Conservation (phyloP, 805 yeast species). For the Candida ponderosae region DNA sequence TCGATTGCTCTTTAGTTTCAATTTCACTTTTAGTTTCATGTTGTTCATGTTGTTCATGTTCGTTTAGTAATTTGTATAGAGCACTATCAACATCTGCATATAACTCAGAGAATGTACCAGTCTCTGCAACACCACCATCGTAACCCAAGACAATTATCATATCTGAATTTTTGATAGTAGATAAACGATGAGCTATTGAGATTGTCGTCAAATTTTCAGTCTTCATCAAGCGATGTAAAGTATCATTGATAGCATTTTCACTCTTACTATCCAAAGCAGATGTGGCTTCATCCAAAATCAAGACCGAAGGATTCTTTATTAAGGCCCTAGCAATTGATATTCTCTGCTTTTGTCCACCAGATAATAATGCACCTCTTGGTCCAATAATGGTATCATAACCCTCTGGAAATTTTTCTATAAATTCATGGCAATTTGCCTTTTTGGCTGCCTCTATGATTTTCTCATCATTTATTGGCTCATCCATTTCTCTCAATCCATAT, state of each 20-base stretch:
- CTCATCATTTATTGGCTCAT: slow-evolving; percentile 40
- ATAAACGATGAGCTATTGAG: slow-evolving; percentile 87
- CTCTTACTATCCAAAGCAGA: slow-evolving; percentile 77
- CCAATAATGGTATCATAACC: slow-evolving; percentile 63
- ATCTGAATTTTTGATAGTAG: slow-evolving; percentile 84
- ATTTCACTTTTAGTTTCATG: background rate
- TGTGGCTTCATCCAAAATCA: slow-evolving; percentile 82
- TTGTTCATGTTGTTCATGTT: slow-evolving; percentile 19
- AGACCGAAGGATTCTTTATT: slow-evolving; percentile 62
- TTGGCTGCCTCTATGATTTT: slow-evolving; percentile 38
- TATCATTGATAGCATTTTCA: slow-evolving; percentile 70
- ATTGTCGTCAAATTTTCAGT: slow-evolving; percentile 67
- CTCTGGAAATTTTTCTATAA: slow-evolving; percentile 51
- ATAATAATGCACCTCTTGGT: slow-evolving; percentile 56
- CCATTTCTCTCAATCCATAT: slow-evolving; percentile 44
- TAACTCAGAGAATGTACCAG: slow-evolving; percentile 55
- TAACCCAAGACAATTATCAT: slow-evolving; percentile 75
- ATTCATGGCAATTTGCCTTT: slow-evolving; percentile 50
- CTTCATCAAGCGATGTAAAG: slow-evolving; percentile 55
- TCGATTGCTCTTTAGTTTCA: background rate
- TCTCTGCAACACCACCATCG: slow-evolving; percentile 76
- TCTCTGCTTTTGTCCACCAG: slow-evolving; percentile 94
- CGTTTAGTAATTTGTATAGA: slow-evolving; percentile 29
- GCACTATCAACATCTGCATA: slow-evolving; percentile 37
- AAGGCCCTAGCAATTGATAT: slow-evolving; percentile 83